Conservation (phyloP, 441 rosid genomes). For the Pelargonium citronellum region DNA sequence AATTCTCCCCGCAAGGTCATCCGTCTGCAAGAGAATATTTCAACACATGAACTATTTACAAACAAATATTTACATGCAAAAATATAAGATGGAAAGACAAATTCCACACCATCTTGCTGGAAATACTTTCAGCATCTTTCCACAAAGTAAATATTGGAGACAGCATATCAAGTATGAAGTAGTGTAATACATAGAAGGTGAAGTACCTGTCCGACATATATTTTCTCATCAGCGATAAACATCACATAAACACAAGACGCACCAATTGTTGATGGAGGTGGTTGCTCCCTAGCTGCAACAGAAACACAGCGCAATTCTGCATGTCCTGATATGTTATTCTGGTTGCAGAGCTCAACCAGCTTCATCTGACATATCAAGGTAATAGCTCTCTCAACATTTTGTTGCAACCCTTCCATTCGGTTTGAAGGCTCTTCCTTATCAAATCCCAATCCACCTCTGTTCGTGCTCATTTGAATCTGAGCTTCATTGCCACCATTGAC, state of each 20-base stretch:
- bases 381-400: constrained; percentile 43
- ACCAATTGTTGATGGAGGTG: constrained; percentile 87
- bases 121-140: neutral
- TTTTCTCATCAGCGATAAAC: constrained; percentile 66
- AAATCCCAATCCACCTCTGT: constrained; percentile 25
- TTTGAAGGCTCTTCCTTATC: constrained; percentile 27
- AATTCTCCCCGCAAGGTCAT: constrained; percentile 85
- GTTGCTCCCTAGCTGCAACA: constrained; percentile 72
- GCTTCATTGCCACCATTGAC: constrained; percentile 26
- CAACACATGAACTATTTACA: neutral
- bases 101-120: neutral
- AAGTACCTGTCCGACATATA: constrained; percentile 87
- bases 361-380: constrained; percentile 47
- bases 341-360: constrained; percentile 45
- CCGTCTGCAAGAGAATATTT: constrained; percentile 49
- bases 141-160: neutral
- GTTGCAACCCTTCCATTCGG: constrained; percentile 32
- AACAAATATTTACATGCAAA: neutral
- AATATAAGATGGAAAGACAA: neutral
- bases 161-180: neutral
- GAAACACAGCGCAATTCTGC: constrained; percentile 40
- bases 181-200: neutral
- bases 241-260: constrained; percentile 85
- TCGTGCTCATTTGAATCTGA: constrained; percentile 19
- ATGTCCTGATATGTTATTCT: constrained; percentile 29